phyloP scores from a whole-genome alignment of 2,329 filamentous ascomycete species.

The Talaromyces sp. region DNA sequence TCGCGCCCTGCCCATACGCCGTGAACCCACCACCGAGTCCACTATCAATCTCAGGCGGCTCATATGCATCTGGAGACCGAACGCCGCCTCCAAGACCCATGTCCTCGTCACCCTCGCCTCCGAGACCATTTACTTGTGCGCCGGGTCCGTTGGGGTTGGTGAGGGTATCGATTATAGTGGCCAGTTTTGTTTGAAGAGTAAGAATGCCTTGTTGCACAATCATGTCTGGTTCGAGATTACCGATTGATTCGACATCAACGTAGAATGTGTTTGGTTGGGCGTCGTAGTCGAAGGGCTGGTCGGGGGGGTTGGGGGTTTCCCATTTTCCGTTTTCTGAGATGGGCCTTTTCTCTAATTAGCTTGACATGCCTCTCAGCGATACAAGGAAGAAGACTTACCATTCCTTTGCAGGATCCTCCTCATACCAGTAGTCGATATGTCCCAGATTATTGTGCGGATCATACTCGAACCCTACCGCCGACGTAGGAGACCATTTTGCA shows the following conservation, averaged over 20 bases:
- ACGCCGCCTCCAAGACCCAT: conserved; percentile 45
- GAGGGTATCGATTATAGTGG: conserved; percentile 67
- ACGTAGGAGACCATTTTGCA: conserved; percentile 92
- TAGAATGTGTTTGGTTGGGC: conserved; percentile 84
- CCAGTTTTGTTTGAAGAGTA: conserved; percentile 85
- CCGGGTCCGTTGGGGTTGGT: conserved; percentile 49
- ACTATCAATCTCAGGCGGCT: conserved; percentile 36
- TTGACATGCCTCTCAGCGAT: not conserved
- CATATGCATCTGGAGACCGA: conserved; percentile 49
- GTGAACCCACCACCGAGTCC: conserved; percentile 42
- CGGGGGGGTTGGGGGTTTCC: conserved; percentile 73
- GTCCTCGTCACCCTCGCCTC: conserved; percentile 43
- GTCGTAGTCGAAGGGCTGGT: conserved; percentile 86
- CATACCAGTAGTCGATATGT: conserved; percentile 93
- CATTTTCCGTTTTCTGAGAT: conserved; percentile 56
- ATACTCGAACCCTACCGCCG: conserved; percentile 95
- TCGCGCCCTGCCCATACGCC: conserved; percentile 29
- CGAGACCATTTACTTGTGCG: conserved; percentile 53
- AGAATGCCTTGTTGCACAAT: conserved; percentile 88
- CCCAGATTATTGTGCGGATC: conserved; percentile 94
- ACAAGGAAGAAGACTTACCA: conserved; percentile 57
- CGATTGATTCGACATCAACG: conserved; percentile 86
- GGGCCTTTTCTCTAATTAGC: conserved; percentile 25
- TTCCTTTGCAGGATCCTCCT: conserved; percentile 75
- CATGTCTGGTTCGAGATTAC: conserved; percentile 81